Conservation (phyloP, 176 grass and related monocot species). For the Tuctoria greenei region DNA sequence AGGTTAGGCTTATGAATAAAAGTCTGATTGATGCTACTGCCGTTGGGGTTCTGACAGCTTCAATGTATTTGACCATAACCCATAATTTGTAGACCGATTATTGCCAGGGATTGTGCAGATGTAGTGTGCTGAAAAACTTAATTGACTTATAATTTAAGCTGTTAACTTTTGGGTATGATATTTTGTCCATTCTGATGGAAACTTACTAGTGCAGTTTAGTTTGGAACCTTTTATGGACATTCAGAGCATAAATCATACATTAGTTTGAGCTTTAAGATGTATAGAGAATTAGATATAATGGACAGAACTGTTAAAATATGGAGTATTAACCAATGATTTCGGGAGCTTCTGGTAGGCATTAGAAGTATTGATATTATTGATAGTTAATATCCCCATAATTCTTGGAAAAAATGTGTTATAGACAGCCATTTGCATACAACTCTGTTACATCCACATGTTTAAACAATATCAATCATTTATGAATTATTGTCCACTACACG, state of each 20-base stretch:
- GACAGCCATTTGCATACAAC: not conserved
- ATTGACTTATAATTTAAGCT: no score
- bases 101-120: not conserved
- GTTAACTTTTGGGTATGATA: no score
- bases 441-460: not conserved
- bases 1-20: slow-evolving; percentile 56
- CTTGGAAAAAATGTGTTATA: not conserved
- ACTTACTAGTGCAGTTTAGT: not conserved
- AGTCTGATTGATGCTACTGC: not conserved
- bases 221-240: slow-evolving; percentile 11
- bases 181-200: slow-evolving; percentile 20
- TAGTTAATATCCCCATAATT: not conserved
- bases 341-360: not conserved
- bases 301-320: no score
- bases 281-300: not conserved
- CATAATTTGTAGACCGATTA: slow-evolving; percentile 22
- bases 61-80: slow-evolving; percentile 1
- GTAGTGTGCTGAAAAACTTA: no score
- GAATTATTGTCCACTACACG: not conserved
- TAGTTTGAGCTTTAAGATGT: slow-evolving; percentile 11
- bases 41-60: no score
- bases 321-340: no score
- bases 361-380: not conserved
- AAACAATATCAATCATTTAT: not conserved
- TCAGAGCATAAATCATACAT: not conserved